These are phyloP conservation scores for Cadophora gregata DNA, from an alignment of 2,329 filamentous ascomycete genomes.

Conservation along the genomic window DNA sequence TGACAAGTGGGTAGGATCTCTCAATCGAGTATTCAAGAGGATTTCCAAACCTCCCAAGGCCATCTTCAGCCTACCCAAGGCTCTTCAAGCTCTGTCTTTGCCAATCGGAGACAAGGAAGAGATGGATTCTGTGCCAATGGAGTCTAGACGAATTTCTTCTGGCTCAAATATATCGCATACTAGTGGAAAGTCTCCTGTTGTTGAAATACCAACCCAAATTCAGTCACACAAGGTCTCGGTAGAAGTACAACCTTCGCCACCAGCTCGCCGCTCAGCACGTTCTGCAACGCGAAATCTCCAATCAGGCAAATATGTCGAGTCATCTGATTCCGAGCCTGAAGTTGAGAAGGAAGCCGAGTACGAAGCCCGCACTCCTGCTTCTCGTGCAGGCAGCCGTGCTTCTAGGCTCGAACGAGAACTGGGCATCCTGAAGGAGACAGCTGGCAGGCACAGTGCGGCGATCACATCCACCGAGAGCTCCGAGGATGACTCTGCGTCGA, in stretches of 20 bases:
- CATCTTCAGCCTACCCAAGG: neutral
- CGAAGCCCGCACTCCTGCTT: neutral
- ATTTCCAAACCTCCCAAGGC: slow-evolving; percentile 45
- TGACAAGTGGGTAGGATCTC: slow-evolving; percentile 74
- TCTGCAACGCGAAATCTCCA: slow-evolving; percentile 26
- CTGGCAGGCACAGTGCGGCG: slow-evolving; percentile 35
- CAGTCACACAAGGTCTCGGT: neutral
- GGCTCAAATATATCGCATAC: neutral
- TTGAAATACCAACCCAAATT: neutral
- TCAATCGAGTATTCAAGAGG: slow-evolving; percentile 71
- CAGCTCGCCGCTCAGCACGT: slow-evolving; percentile 33
- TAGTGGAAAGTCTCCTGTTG: neutral
- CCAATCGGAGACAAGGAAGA: neutral
- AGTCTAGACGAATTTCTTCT: neutral
- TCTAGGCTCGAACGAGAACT: slow-evolving; percentile 37
- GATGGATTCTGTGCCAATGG: neutral
- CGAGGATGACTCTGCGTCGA: slow-evolving; percentile 29
- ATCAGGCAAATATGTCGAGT: slow-evolving; percentile 39
- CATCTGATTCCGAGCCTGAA: slow-evolving; percentile 34
- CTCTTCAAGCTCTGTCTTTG: neutral
- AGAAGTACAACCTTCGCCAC: neutral
- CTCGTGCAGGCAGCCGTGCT: slow-evolving; percentile 21
- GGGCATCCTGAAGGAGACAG: slow-evolving; percentile 37
- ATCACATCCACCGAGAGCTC: slow-evolving; percentile 24
- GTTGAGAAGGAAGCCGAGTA: slow-evolving; percentile 23